Evolutionary conservation across 139 green algal species (phyloP).

Genomic region (Tetradesmus lagerheimii): DNA sequence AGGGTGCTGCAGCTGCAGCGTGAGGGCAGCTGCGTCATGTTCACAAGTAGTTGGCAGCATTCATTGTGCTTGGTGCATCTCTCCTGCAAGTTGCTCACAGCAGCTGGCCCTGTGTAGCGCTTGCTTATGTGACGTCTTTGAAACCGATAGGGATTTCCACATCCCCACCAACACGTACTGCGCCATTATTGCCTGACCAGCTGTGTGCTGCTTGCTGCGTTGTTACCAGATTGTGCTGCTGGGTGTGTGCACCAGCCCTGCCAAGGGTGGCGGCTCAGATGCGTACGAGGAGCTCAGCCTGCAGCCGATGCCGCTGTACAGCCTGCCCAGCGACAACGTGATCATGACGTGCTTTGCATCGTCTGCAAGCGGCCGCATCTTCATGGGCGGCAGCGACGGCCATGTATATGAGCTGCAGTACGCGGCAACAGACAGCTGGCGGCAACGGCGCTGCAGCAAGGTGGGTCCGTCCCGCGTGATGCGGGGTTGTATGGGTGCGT

Average conservation of each 20-base stretch:
- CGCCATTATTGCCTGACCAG: not conserved
- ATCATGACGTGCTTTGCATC: slow-evolving; percentile 80
- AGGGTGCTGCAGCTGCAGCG: not conserved
- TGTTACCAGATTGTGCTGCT: slow-evolving; percentile 86
- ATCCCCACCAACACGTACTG: not conserved
- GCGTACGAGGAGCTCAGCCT: slow-evolving; percentile 38
- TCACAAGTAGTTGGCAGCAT: no score
- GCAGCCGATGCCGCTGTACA: slow-evolving; percentile 90
- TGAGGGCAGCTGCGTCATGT: not conserved
- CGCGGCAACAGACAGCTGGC: slow-evolving; percentile 72
- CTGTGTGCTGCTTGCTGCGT: not conserved
- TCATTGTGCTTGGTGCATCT: no score
- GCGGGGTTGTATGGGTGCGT: not conserved
- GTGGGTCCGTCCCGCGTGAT: slow-evolving; percentile 48
- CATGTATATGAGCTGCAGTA: slow-evolving; percentile 97
- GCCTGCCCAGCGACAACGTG: slow-evolving; percentile 83
- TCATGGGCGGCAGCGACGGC: slow-evolving; percentile 92
- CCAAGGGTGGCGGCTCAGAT: slow-evolving; percentile 38
- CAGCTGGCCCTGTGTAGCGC: not conserved
- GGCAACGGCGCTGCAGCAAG: slow-evolving; percentile 80
- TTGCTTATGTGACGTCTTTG: not conserved
- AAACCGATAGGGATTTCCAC: no score
- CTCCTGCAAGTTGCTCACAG: not conserved
- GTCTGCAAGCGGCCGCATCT: slow-evolving; percentile 82
- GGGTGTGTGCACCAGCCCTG: slow-evolving; percentile 76